These are phyloP conservation scores for Hemerocallis citrina DNA, from an alignment of 106 monocot genomes.

Conservation along the genomic window DNA sequence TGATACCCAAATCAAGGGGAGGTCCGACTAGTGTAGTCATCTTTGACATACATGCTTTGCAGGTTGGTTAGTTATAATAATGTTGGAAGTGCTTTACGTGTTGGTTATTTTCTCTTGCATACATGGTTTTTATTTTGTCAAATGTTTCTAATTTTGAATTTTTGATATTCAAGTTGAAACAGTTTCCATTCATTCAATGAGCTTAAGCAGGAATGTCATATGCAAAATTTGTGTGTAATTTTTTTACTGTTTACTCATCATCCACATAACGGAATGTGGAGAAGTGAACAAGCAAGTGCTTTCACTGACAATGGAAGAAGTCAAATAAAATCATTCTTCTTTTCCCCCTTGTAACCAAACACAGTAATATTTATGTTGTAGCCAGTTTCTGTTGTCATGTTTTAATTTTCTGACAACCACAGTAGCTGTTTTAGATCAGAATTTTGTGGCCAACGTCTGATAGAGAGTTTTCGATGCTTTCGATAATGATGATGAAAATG, in stretches of 20 bases:
- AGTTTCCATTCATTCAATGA: not conserved
- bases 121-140: not conserved
- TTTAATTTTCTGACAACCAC: too few relatives aligned
- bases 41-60: conserved; percentile 96
- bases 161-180: not conserved
- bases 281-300: not conserved
- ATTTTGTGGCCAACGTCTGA: too few relatives aligned
- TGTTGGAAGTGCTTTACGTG: not conserved
- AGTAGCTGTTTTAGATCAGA: too few relatives aligned
- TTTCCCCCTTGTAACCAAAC: too few relatives aligned
- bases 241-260: not conserved
- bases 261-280: too few relatives aligned
- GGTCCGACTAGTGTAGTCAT: conserved; percentile 91
- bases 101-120: not conserved
- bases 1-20: conserved; percentile 89
- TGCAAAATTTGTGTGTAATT: not conserved
- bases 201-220: not conserved
- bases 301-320: too few relatives aligned
- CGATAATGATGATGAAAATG: too few relatives aligned
- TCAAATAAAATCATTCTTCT: too few relatives aligned
- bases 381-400: too few relatives aligned
- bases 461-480: too few relatives aligned
- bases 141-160: not conserved
- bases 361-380: too few relatives aligned
- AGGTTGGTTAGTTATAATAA: conserved; percentile 31